phyloP scores from a whole-genome alignment of 2,329 filamentous ascomycete species.

The Fusarium sacchari region DNA sequence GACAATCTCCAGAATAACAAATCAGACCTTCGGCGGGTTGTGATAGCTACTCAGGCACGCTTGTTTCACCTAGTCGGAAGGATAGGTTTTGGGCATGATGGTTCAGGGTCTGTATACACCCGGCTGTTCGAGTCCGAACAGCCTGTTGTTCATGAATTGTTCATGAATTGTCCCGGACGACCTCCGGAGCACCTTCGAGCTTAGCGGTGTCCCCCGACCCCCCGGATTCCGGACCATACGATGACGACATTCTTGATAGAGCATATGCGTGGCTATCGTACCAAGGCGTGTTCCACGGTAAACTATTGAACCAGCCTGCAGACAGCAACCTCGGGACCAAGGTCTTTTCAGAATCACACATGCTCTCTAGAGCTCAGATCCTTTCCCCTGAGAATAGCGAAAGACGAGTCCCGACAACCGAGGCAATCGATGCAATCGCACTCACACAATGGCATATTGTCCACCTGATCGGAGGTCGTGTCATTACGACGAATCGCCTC shows the following conservation, averaged over 20 bases:
- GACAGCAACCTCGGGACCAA: conserved; percentile 73
- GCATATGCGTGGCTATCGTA: conserved; percentile 91
- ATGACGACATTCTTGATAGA: conserved; percentile 73
- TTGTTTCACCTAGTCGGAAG: conserved; percentile 85
- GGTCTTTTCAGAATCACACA: conserved; percentile 81
- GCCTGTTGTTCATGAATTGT: conserved; percentile 79
- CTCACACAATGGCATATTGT: conserved; percentile 95
- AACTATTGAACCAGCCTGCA: conserved; percentile 70
- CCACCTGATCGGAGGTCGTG: conserved; percentile 80
- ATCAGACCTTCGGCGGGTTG: conserved; percentile 77
- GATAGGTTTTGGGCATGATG: conserved; percentile 78
- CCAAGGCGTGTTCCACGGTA: conserved; percentile 89
- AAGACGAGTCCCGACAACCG: conserved; percentile 72
- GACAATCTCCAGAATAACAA: conserved; percentile 77
- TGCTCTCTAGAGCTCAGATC: conserved; percentile 79
- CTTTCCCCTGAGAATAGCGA: conserved; percentile 72
- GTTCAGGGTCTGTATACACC: conserved; percentile 85
- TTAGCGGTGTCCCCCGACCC: conserved; percentile 82
- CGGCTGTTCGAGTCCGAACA: conserved; percentile 89
- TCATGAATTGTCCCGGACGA: conserved; percentile 72
- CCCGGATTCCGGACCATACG: conserved; percentile 63
- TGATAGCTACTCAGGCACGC: conserved; percentile 81
- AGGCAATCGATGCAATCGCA: conserved; percentile 81
- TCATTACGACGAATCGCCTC: conserved; percentile 87
- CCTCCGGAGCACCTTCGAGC: conserved; percentile 68